A percentile compares a stretch with the other conserved stretches of the same genome.
These are phyloP conservation scores for Ramicandelaber brevisporus DNA, from an alignment of 192 early-diverging fungal genomes.

Conservation along the genomic window DNA sequence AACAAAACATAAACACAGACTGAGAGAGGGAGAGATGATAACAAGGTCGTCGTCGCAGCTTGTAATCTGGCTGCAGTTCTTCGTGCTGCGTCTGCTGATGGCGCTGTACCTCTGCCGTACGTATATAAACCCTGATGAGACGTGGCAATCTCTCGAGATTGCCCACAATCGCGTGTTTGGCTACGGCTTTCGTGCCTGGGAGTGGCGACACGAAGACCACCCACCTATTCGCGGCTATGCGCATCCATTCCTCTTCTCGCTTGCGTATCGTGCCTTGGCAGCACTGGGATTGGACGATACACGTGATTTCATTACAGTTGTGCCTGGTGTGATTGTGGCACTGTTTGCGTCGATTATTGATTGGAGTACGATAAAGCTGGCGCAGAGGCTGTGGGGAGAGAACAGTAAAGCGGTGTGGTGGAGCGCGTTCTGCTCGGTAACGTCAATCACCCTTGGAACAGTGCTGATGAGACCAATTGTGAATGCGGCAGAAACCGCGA, in stretches of 20 bases:
- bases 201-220: conserved; percentile 60
- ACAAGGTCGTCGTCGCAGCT: no score
- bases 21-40: no score
- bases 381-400: no score
- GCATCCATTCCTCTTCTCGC: conserved; percentile 70
- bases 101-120: no score
- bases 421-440: conserved; percentile 12
- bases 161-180: conserved; percentile 69
- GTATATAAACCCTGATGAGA: conserved; percentile 84
- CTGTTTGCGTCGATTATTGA: conserved; percentile 45
- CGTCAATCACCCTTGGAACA: conserved; percentile 35
- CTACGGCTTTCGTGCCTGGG: conserved; percentile 81
- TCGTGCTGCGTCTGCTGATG: no score
- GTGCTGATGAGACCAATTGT: conserved; percentile 30
- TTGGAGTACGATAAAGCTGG: no score
- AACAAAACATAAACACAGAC: no score
- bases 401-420: no score
- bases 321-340: conserved; percentile 40
- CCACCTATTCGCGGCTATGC: conserved; percentile 61
- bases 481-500: conserved; percentile 45
- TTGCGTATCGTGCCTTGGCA: conserved; percentile 32
- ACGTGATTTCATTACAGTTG: conserved; percentile 3
- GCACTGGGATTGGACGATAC: conserved; percentile 31
- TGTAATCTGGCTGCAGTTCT: no score
- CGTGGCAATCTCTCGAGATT: conserved; percentile 89